These are phyloP conservation scores for Pittosporum tobira DNA, from an alignment of 129 eudicot species.

Conservation along the genomic window DNA sequence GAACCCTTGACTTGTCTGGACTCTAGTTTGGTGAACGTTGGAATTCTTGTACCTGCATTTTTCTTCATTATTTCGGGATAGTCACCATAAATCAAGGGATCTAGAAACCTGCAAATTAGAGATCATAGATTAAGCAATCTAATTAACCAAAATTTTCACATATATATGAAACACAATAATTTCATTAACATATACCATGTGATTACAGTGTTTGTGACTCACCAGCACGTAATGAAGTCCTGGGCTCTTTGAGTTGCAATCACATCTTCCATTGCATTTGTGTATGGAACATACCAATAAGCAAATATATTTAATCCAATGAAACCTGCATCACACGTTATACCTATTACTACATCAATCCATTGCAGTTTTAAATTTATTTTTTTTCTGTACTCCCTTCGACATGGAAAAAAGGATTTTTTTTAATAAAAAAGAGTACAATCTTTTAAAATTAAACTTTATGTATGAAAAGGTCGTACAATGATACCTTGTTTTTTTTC, in stretches of 20 bases:
- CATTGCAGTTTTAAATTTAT: too few species aligned
- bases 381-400: too few species aligned
- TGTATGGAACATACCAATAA: slow-evolving; percentile 17
- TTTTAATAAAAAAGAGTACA: too few species aligned
- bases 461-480: too few species aligned
- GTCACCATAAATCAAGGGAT: slow-evolving; percentile 34
- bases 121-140: not conserved
- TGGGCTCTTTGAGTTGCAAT: slow-evolving; percentile 29
- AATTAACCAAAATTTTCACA: not conserved
- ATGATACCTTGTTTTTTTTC: slow-evolving; percentile 62
- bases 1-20: slow-evolving; percentile 30
- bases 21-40: slow-evolving; percentile 22
- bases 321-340: slow-evolving; percentile 23
- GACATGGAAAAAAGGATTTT: too few species aligned
- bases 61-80: slow-evolving; percentile 32
- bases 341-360: not conserved
- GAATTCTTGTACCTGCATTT: slow-evolving; percentile 25
- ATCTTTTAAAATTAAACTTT: too few species aligned
- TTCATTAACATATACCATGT: too few species aligned
- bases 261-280: slow-evolving; percentile 28
- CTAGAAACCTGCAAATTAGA: slow-evolving; percentile 20
- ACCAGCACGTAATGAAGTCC: slow-evolving; percentile 40
- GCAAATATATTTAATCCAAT: slow-evolving; percentile 27
- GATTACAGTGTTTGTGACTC: slow-evolving; percentile 9
- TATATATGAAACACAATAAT: not conserved